Evolutionary conservation across 495 filamentous ascomycete species (phyloP), one percentile per base, ranked within the genome.

Genomic region (Talaromyces thailandensis): DNA sequence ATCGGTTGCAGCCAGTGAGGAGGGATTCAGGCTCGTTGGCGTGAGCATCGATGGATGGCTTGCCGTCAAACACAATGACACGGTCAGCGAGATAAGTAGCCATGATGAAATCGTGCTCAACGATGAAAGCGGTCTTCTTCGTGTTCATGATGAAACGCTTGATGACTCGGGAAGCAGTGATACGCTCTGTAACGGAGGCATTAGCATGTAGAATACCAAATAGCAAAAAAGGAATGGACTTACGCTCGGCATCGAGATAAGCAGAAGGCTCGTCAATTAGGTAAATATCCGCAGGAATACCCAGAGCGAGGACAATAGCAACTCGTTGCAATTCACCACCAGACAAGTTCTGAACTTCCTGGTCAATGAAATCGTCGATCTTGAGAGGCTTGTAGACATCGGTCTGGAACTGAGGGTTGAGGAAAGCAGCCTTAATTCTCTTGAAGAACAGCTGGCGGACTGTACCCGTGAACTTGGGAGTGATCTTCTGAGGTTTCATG

Each of bases 41-140:
- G 56, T 83, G 88, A 40, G 94, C 87, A 64, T 96, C 81, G 63
- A 96, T 78, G 68, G 92, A 94, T 14, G 95, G 92, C 75, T 93
- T 71, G 66, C 94, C 94, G 71, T 96, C 94, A 69, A 98, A 98
- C 65, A 98, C 94, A 70, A 98, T 98, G 70, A 98, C 94, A 67
- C 93, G 90, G 69, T 98, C 94, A 45, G 95, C 94, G 21, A 98
- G 86, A 73, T 98, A 98, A 18, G 94, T 90, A 29, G 92, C 92
- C 94, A 98, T 98, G 80, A 97, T 98, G 80, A 98, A 98, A 86
- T 98, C 95, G 88, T 98, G 94, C 86, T 98, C 94, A 68, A 98
- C 94, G 65, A 98, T 85, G 74, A 98, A 98, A 37, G 95, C 94
- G 1, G 94, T 98, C 83, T 98, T 98, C 87, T 98, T 98, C 62